A percentile compares a stretch with the other conserved stretches of the same genome.
These are phyloP conservation scores for Circinella umbellata DNA, from an alignment of 371 early-diverging fungal species.

Conservation along the genomic window DNA sequence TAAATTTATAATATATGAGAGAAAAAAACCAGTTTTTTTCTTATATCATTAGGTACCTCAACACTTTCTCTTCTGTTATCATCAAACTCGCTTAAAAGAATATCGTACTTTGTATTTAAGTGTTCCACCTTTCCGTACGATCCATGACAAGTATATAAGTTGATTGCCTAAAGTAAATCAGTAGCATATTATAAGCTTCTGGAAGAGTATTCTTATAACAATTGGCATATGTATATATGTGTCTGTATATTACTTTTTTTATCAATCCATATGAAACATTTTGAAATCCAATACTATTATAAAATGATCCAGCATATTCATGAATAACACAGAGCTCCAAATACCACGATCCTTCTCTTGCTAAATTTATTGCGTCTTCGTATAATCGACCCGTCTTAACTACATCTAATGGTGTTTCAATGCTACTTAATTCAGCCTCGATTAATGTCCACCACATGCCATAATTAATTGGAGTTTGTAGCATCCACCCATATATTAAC, in stretches of 20 bases:
- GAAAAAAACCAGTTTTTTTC: no score
- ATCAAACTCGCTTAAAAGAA: conserved; percentile 29
- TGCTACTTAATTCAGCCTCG: conserved; percentile 37
- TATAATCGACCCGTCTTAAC: conserved; percentile 28
- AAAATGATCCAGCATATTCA: conserved; percentile 47
- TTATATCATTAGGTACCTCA: conserved; percentile 30
- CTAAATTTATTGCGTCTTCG: conserved; percentile 41
- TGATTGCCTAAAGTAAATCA: conserved; percentile 26
- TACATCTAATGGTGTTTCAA: conserved; percentile 20
- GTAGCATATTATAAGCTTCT: no score
- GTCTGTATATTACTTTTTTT: conserved; percentile 28
- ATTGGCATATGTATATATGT: not conserved
- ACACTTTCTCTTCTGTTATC: conserved; percentile 35
- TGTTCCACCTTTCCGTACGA: conserved; percentile 50
- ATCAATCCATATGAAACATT: conserved; percentile 43
- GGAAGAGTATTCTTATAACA: not conserved
- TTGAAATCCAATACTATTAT: conserved; percentile 35
- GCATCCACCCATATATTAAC: conserved; percentile 29
- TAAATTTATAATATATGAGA: no score
- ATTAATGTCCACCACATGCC: conserved; percentile 40
- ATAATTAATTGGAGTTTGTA: conserved; percentile 30
- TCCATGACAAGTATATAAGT: conserved; percentile 34
- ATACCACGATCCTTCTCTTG: conserved; percentile 37
- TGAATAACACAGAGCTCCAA: conserved; percentile 43
- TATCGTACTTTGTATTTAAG: conserved; percentile 27